Percentiles rank a stretch among this genome's conserved stretches.
phyloP scores from a whole-genome alignment of 768 basidiomycete genomes.

The Auriculariales sp. region DNA sequence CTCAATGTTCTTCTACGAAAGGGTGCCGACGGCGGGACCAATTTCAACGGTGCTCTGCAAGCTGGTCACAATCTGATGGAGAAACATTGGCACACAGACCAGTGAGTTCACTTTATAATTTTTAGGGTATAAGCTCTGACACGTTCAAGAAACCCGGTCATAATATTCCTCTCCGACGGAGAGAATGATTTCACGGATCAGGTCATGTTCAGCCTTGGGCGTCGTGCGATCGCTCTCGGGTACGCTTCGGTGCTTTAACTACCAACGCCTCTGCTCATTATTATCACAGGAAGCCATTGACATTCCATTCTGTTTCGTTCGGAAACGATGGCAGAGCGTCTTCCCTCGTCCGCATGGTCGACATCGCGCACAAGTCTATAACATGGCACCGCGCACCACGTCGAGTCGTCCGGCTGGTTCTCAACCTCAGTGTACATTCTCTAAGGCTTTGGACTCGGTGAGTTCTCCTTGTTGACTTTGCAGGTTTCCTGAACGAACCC shows the following conservation, averaged over 20 bases:
- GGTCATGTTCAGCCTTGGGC: constrained; percentile 26
- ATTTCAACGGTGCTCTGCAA: constrained; percentile 27
- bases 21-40: constrained; percentile 22
- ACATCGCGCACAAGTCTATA: constrained; percentile 37
- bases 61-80: constrained; percentile 25
- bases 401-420: constrained; percentile 16
- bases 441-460: constrained; percentile 37
- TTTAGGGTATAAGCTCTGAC: constrained; percentile 1
- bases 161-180: constrained; percentile 47
- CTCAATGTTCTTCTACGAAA: constrained; percentile 23
- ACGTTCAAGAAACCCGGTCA: constrained; percentile 26
- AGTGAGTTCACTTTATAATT: constrained; percentile 17
- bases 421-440: constrained; percentile 30
- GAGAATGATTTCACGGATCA: constrained; percentile 25
- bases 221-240: constrained; percentile 30
- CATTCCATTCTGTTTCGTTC: constrained; percentile 47
- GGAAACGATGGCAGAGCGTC: constrained; percentile 18
- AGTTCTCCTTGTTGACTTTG: constrained; percentile 11
- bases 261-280: not conserved
- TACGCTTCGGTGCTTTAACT: too few species aligned
- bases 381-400: constrained; percentile 25
- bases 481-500: constrained; percentile 19
- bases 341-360: constrained; percentile 32
- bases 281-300: constrained; percentile 32
- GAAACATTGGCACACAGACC: constrained; percentile 33